Evolutionary conservation across 805 yeast genomes (phyloP).

Genomic region (Yamadazyma olivae): DNA sequence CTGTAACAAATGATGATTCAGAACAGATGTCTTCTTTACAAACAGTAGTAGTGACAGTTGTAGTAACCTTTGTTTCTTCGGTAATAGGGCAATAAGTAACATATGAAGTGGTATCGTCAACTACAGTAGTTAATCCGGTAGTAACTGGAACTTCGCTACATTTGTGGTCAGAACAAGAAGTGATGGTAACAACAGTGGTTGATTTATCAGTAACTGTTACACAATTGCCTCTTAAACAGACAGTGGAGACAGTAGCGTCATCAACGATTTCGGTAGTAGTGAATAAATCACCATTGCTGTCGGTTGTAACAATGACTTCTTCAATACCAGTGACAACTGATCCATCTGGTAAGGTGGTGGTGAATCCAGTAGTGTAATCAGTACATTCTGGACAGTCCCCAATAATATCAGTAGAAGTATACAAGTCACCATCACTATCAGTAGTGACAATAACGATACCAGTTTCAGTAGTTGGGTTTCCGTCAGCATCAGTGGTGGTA

Average conservation of each 20-base stretch:
- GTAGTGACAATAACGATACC: conserved; percentile 18
- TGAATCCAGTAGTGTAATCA: conserved; percentile 16
- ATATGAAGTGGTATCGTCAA: conserved; percentile 23
- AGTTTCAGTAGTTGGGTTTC: conserved; percentile 9
- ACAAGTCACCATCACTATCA: conserved; percentile 14
- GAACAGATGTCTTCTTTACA: conserved; percentile 30
- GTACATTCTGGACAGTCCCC: conserved; percentile 11
- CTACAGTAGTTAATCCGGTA: conserved; percentile 33
- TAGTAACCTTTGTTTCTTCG: conserved; percentile 4
- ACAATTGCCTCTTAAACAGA: too few relatives aligned
- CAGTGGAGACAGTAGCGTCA: conserved; percentile 4
- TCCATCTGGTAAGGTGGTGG: conserved; percentile 13
- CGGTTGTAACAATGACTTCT: conserved; percentile 15
- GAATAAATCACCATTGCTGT: conserved; percentile 10
- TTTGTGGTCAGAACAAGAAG: conserved; percentile 29
- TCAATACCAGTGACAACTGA: conserved; percentile 11
- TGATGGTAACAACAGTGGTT: conserved; percentile 33
- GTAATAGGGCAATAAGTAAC: conserved; percentile 31
- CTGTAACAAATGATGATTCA: conserved; percentile 26
- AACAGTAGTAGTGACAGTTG: conserved; percentile 2
- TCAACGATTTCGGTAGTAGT: conserved; percentile 11
- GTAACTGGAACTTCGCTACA: conserved; percentile 28
- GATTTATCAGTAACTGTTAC: conserved; percentile 6
- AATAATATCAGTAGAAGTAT: conserved; percentile 10
- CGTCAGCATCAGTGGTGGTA: conserved; percentile 9